phyloP scores from a whole-genome alignment of 176 grass and related monocot genomes.

The Dactylis glomerata region DNA sequence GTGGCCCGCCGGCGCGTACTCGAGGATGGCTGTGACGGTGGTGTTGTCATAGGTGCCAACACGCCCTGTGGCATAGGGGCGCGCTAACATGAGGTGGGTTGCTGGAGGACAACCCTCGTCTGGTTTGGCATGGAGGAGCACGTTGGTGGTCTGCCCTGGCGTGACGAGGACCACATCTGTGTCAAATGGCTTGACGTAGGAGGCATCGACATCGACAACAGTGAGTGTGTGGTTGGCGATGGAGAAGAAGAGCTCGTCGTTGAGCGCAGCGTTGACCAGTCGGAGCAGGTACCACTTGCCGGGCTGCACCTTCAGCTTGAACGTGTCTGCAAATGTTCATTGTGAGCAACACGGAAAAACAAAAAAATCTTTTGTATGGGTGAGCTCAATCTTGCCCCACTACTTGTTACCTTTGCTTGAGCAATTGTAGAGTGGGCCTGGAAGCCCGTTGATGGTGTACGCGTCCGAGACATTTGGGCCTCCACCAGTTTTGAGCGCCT shows the following conservation, averaged over 20 bases:
- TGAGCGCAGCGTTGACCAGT: conserved; percentile 71
- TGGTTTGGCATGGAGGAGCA: conserved; percentile 52
- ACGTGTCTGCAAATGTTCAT: conserved; percentile 41
- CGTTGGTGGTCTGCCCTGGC: conserved; percentile 75
- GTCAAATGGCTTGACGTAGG: conserved; percentile 63
- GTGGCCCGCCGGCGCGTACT: conserved; percentile 40
- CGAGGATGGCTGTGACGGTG: conserved; percentile 53
- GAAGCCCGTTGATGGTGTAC: conserved; percentile 67
- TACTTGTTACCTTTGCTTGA: conserved; percentile 41
- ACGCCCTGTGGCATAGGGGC: conserved; percentile 48
- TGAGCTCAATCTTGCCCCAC: not conserved
- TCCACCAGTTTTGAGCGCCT: conserved; percentile 46
- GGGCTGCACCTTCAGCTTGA: conserved; percentile 55
- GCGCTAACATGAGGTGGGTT: conserved; percentile 58
- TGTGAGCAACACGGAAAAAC: too few relatives aligned
- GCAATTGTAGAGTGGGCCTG: conserved; percentile 73
- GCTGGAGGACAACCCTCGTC: conserved; percentile 20
- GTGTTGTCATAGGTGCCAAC: conserved; percentile 74
- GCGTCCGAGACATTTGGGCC: conserved; percentile 67
- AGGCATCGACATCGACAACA: conserved; percentile 54
- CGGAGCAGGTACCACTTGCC: conserved; percentile 56
- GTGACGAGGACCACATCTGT: conserved; percentile 55
- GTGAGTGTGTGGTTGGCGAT: conserved; percentile 65
- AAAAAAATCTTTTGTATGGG: not conserved
- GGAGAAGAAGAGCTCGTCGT: conserved; percentile 65